These are phyloP conservation scores for Fraxinus paxiana DNA, from an alignment of 305 asterid species.

Conservation along the genomic window DNA sequence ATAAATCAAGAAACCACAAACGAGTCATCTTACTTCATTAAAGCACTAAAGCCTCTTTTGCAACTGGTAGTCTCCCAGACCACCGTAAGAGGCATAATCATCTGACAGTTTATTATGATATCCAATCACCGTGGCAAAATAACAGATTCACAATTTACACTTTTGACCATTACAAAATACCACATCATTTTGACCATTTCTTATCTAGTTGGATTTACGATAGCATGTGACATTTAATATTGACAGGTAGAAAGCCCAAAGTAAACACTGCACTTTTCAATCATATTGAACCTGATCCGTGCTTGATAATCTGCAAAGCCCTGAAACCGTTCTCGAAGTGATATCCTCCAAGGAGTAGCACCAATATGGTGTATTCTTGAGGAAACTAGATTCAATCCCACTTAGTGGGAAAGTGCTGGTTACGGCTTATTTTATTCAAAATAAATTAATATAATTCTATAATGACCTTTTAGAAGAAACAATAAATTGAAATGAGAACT, in stretches of 20 bases:
- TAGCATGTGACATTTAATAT: background rate
- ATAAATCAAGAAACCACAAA: conserved; percentile 8
- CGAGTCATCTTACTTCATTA: conserved; percentile 1
- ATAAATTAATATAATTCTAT: background rate
- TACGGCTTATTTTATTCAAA: background rate
- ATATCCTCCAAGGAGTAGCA: background rate
- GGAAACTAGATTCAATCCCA: background rate
- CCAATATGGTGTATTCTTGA: background rate
- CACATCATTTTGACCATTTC: background rate
- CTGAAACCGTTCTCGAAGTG: background rate
- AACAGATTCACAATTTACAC: background rate
- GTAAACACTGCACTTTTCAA: background rate
- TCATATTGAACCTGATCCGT: background rate
- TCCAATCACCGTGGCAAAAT: background rate
- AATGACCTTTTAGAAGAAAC: background rate
- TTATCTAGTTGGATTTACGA: background rate
- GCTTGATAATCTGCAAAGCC: background rate
- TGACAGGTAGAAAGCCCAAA: background rate
- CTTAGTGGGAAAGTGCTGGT: background rate
- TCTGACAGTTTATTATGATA: background rate
- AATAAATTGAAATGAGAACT: background rate
- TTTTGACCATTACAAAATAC: background rate
- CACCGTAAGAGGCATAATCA: conserved; percentile 5
- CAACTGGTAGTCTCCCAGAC: background rate
- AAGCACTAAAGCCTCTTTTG: background rate